Base-by-base conservation (phyloP, 192 early-diverging fungal genomes). In the Entrophospora sp. region DNA sequence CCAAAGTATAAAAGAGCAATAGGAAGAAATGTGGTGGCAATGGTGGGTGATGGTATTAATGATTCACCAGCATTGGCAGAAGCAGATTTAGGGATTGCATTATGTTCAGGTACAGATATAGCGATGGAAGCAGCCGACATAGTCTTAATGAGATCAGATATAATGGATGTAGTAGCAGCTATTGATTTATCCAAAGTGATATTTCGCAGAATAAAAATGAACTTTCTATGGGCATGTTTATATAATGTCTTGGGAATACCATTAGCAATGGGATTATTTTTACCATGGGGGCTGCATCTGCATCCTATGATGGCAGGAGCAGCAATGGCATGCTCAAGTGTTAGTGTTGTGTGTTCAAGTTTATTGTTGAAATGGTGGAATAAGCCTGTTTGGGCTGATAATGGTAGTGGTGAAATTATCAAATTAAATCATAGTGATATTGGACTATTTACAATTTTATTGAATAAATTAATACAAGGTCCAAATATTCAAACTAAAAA, bases 21-120 rank as follows among this genome's bases (percentile, higher is more conserved):
- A n/a, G n/a, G n/a, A n/a, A n/a, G n/a, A 3, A 76, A 79, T 13
- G 70, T 84, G 60, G 89, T 94, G 0, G 96, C 94, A 5, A 94
- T 98, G 91, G 88, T 96, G 2, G 96, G 96, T 13, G 96, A 98
- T 70, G 96, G 96, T 36, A 87, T 95, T 69, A 98, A 98, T 63
- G 96, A 98, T 64, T 91, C 93, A 7, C 93, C 93, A 20, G 89
- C 92, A 8, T 73, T 98, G 56, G 94, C 91, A 0, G 81, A 83
- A 8, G 79, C 89, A 8, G 84, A 96, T 64, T 73, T 98, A 13
- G 94, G 94, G 0, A 90, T 98, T 67, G 91, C 93, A 0, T 73
- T 96, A 27, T 87, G 84, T 59, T 89, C 87, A 1, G 96, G 93
- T 4, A 94, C 96, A 0, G 96, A 98, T 73, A 92, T 98, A 45